phyloP scores from a whole-genome alignment of 2,329 filamentous ascomycete genomes.

The Monilinia fructigena region DNA sequence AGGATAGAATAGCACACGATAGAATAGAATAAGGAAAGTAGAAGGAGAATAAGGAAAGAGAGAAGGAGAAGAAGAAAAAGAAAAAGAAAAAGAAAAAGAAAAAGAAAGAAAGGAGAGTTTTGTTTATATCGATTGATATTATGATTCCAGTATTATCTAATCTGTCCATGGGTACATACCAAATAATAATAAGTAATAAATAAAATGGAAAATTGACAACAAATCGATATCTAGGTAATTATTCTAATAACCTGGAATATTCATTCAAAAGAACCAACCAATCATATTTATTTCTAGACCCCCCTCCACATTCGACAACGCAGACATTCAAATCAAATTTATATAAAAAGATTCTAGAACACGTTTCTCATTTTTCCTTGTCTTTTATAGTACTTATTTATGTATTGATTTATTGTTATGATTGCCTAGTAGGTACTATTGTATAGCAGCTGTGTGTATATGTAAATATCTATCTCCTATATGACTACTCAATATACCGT shows the following conservation, averaged over 20 bases:
- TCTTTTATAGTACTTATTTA: neutral
- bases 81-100: too few relatives aligned
- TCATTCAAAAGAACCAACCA: conserved; percentile 9
- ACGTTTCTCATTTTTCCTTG: neutral
- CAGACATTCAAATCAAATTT: conserved; percentile 7
- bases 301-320: conserved; percentile 10
- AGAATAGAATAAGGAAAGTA: neutral
- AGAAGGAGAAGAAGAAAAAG: neutral
- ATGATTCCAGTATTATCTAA: neutral
- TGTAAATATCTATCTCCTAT: too few relatives aligned
- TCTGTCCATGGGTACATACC: neutral
- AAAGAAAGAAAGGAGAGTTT: neutral
- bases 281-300: neutral
- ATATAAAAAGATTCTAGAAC: conserved; percentile 13
- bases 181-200: too few relatives aligned
- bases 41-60: neutral
- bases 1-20: neutral
- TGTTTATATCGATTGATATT: neutral
- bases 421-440: too few relatives aligned
- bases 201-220: conserved; percentile 13
- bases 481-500: too few relatives aligned
- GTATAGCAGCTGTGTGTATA: too few relatives aligned
- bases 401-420: too few relatives aligned
- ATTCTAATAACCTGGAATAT: neutral
- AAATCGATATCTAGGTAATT: neutral